phyloP scores from a whole-genome alignment of 2,329 filamentous ascomycete species.

The Xylaria sp. region DNA sequence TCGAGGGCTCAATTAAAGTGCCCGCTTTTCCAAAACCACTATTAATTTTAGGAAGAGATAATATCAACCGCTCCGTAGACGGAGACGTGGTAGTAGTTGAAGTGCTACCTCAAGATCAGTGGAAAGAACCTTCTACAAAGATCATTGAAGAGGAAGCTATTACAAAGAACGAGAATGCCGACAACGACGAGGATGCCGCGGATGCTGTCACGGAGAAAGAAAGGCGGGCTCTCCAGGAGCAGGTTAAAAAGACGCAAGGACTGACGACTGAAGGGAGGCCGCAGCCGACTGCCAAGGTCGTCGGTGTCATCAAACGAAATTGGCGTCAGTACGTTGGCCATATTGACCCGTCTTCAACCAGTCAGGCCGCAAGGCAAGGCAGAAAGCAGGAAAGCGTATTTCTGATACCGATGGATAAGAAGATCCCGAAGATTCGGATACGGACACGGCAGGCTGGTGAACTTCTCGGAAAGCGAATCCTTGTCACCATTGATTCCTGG shows the following conservation, averaged over 20 bases:
- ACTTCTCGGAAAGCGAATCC: constrained; percentile 87
- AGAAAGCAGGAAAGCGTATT: constrained; percentile 93
- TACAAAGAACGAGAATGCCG: constrained; percentile 93
- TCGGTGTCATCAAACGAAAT: constrained; percentile 93
- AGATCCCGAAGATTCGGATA: constrained; percentile 94
- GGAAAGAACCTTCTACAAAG: constrained; percentile 95
- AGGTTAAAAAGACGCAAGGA: constrained; percentile 86
- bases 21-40: constrained; percentile 90
- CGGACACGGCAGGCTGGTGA: constrained; percentile 90
- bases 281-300: constrained; percentile 91
- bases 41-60: constrained; percentile 89
- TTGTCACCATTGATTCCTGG: constrained; percentile 96
- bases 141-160: constrained; percentile 94
- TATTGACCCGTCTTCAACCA: constrained; percentile 87
- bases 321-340: constrained; percentile 99
- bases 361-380: constrained; percentile 77
- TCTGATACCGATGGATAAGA: constrained; percentile 97
- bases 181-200: constrained; percentile 80
- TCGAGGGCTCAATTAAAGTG: constrained; percentile 92
- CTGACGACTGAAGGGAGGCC: constrained; percentile 79
- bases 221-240: constrained; percentile 86
- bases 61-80: constrained; percentile 93
- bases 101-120: constrained; percentile 91
- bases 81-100: constrained; percentile 95
- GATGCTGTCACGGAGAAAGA: constrained; percentile 91